Evolutionary conservation across 129 eudicot species (phyloP).

Genomic region (Pseudognaphalium luteoalbum): DNA sequence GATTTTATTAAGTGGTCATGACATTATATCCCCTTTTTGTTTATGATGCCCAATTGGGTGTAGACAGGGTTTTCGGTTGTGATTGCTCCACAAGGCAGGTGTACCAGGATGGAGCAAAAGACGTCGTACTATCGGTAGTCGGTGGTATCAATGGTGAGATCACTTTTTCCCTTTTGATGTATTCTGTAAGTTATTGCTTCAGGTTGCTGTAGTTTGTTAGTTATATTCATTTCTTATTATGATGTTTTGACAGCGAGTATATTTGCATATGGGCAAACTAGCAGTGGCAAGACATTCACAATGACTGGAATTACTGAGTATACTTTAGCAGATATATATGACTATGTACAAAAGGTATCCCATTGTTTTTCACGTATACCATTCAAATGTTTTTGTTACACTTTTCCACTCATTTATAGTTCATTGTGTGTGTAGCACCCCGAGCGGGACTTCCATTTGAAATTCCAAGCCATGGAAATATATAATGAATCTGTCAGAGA

Average conservation of each 20-base stretch:
- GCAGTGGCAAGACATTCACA: slow-evolving; percentile 98
- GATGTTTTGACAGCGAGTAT: slow-evolving; percentile 64
- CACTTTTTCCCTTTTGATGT: neutral
- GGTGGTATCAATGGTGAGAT: slow-evolving; percentile 88
- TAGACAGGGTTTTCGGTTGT: slow-evolving; percentile 79
- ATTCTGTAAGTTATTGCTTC: slow-evolving; percentile 4
- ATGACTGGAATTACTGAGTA: slow-evolving; percentile 95
- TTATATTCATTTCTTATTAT: slow-evolving; percentile 4
- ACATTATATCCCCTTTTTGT: neutral
- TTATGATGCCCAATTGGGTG: slow-evolving; percentile 25
- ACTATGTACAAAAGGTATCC: slow-evolving; percentile 77
- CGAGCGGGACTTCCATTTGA: slow-evolving; percentile 79
- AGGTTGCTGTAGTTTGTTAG: slow-evolving; percentile 13
- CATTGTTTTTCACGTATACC: neutral
- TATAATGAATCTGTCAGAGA: slow-evolving; percentile 95
- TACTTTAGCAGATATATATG: slow-evolving; percentile 84
- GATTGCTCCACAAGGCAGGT: slow-evolving; percentile 90
- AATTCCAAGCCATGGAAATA: slow-evolving; percentile 95
- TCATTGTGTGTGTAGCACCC: slow-evolving; percentile 54
- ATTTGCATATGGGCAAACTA: slow-evolving; percentile 98
- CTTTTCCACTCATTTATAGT: slow-evolving; percentile 18
- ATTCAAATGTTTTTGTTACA: neutral
- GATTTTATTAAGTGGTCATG: slow-evolving; percentile 10
- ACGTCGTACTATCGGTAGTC: slow-evolving; percentile 84
- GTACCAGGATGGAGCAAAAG: slow-evolving; percentile 88